Evolutionary conservation across 148 eudicot species (phyloP).

Genomic region (Fagopyrum tataricum): DNA sequence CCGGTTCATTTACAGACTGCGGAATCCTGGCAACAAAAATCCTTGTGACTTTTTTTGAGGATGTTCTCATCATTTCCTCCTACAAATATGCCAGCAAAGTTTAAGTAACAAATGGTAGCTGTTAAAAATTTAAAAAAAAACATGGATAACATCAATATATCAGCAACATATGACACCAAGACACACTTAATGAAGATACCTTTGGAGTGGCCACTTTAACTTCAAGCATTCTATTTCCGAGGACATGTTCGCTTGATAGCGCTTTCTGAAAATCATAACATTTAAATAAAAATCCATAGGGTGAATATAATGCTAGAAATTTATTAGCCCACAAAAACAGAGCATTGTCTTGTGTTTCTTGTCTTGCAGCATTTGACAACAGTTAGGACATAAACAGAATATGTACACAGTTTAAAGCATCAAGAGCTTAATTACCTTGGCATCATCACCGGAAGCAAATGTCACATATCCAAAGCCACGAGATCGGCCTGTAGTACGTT

Average conservation of each 20-base stretch:
- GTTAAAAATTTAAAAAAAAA: background rate
- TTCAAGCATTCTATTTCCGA: constrained; percentile 67
- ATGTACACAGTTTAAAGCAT: background rate
- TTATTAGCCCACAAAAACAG: background rate
- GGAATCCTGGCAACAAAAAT: constrained; percentile 96
- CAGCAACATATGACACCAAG: background rate
- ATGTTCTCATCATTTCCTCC: constrained; percentile 82
- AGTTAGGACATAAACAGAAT: background rate
- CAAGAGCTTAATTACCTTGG: constrained; percentile 48
- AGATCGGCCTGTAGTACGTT: constrained; percentile 78
- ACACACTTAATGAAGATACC: constrained; percentile 15
- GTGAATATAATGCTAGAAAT: background rate
- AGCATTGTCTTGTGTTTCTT: background rate
- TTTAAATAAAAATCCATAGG: background rate
- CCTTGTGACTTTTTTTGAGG: constrained; percentile 87
- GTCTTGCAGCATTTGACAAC: background rate
- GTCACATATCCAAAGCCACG: constrained; percentile 99
- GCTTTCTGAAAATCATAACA: constrained; percentile 44
- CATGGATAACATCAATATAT: no score
- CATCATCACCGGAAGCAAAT: constrained; percentile 71
- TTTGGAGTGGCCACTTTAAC: constrained; percentile 68
- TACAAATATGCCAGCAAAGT: constrained; percentile 15
- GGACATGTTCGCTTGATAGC: constrained; percentile 65
- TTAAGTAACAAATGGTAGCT: background rate
- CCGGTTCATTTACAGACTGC: constrained; percentile 69